Conservation (phyloP, 208 protist species). For the Leptomonas seymouri region DNA sequence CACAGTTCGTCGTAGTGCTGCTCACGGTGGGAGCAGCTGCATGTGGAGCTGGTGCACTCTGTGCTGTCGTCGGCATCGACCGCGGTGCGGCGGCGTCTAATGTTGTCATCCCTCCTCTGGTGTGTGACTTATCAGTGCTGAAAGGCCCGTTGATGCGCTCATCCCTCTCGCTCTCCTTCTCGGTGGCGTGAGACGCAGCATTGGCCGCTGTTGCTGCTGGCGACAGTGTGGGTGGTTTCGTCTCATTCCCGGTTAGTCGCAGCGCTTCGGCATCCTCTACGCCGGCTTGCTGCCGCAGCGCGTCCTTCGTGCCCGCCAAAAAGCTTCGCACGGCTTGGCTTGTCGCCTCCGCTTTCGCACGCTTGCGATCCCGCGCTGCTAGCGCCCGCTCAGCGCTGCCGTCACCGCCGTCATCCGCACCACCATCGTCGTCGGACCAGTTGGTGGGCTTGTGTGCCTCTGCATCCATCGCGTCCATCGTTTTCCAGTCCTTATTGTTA, state of each 20-base stretch:
- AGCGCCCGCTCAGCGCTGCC: slow-evolving; percentile 4
- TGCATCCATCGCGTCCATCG: slow-evolving; percentile 45
- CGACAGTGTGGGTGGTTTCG: background rate
- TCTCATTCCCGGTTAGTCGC: background rate
- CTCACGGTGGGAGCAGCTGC: too few relatives aligned
- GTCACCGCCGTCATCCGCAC: slow-evolving; percentile 9
- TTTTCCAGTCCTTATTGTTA: slow-evolving; percentile 58
- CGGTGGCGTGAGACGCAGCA: too few relatives aligned
- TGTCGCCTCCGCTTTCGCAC: slow-evolving; percentile 25
- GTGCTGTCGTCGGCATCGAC: too few relatives aligned
- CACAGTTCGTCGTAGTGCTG: background rate
- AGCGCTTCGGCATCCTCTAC: background rate
- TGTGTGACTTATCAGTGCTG: too few relatives aligned
- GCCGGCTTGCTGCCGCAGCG: slow-evolving; percentile 15
- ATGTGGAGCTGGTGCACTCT: too few relatives aligned
- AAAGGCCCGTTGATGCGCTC: too few relatives aligned
- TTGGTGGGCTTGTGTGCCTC: slow-evolving; percentile 32
- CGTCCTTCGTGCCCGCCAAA: slow-evolving; percentile 7
- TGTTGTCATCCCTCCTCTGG: too few relatives aligned
- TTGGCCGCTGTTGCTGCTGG: background rate
- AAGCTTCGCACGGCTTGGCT: slow-evolving; percentile 8
- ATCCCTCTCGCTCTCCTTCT: too few relatives aligned
- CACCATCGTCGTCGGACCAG: slow-evolving; percentile 27
- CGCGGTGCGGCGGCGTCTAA: too few relatives aligned
- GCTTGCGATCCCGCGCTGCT: slow-evolving; percentile 16